These are phyloP conservation scores for Annulohypoxylon moriforme DNA, from an alignment of 495 filamentous ascomycete genomes.

Conservation along the genomic window DNA sequence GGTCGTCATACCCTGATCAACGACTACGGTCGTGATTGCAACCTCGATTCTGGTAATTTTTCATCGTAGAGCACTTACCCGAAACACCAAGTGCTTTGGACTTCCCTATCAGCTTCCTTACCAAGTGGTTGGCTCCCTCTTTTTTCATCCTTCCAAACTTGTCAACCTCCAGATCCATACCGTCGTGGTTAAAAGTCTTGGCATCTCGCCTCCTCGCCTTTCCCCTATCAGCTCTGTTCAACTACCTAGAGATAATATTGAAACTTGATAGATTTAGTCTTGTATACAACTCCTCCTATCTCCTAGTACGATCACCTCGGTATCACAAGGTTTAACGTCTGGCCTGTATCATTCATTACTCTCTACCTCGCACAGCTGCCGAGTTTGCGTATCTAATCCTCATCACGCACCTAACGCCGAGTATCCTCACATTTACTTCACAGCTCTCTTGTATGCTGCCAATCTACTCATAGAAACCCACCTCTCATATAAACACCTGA, in stretches of 20 bases:
- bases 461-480: background rate
- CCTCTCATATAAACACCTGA: background rate
- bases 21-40: constrained; percentile 7
- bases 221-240: background rate
- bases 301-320: background rate
- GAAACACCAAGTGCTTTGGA: constrained; percentile 35
- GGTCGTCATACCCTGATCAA: constrained; percentile 35
- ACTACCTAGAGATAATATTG: constrained; percentile 6
- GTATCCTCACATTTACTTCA: background rate
- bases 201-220: constrained; percentile 2
- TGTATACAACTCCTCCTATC: background rate
- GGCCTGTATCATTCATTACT: background rate
- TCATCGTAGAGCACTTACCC: constrained; percentile 8
- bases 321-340: background rate
- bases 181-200: constrained; percentile 27
- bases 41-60: background rate
- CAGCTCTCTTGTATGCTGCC: background rate
- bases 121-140: constrained; percentile 23
- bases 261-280: background rate
- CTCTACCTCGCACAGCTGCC: background rate
- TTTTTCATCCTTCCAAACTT: background rate
- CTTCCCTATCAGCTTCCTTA: constrained; percentile 10
- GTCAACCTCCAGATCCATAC: background rate
- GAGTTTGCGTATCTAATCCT: background rate
- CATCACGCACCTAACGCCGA: background rate